Conservation (phyloP, 169 alveolate species). For the Eimeria falciformis region DNA sequence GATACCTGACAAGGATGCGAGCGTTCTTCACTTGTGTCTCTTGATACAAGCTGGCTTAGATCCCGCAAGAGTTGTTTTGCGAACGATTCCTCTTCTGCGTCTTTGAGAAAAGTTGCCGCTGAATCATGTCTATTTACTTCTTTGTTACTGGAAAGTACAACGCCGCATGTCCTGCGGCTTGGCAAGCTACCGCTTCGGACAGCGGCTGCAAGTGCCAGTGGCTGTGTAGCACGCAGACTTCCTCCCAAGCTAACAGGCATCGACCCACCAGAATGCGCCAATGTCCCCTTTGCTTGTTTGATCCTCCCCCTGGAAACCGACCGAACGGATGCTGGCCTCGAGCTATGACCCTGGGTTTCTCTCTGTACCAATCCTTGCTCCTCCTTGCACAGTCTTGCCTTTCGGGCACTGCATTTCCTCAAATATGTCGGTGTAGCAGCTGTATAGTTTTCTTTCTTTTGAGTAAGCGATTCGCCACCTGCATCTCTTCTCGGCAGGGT, state of each 20-base stretch:
- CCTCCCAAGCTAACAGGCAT: neutral
- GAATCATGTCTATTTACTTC: neutral
- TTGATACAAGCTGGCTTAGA: constrained; percentile 18
- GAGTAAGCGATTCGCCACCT: neutral
- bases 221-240: constrained; percentile 68
- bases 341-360: constrained; percentile 11
- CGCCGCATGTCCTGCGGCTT: constrained; percentile 55
- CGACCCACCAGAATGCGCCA: neutral
- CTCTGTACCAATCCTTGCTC: constrained; percentile 17
- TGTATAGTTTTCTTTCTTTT: constrained; percentile 16
- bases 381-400: constrained; percentile 55
- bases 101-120: neutral
- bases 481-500: constrained; percentile 25
- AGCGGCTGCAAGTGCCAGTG: neutral
- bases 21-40: neutral
- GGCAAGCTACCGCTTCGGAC: constrained; percentile 23
- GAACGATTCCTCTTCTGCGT: constrained; percentile 5
- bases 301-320: constrained; percentile 6
- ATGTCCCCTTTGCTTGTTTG: neutral
- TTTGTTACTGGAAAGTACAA: constrained; percentile 34
- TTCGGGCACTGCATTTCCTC: constrained; percentile 18
- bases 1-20: neutral
- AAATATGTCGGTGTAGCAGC: neutral
- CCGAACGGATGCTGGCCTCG: constrained; percentile 30
- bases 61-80: constrained; percentile 17